Evolutionary conservation across 1,284 basidiomycete genomes (phyloP).

Genomic region (Ceratobasidium sp.): DNA sequence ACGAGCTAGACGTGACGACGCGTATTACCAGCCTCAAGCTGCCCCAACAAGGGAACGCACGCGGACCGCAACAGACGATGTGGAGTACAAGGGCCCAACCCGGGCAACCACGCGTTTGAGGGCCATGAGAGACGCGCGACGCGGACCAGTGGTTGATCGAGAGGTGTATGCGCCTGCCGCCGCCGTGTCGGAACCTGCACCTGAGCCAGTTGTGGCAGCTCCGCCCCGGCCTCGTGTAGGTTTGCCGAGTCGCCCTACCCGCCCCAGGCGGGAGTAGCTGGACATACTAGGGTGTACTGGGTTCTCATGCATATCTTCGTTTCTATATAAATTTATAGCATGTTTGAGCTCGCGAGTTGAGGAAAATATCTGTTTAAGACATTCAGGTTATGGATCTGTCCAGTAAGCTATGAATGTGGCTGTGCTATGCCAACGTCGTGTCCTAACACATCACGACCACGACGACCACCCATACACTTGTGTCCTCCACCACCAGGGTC

Average conservation of each 20-base stretch:
- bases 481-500: not conserved
- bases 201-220: constrained; percentile 2
- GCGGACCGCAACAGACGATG: not conserved
- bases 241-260: constrained; percentile 9
- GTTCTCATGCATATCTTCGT: constrained; percentile 28
- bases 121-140: constrained; percentile 28
- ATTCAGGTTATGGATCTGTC: constrained; percentile 17
- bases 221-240: constrained; percentile 29
- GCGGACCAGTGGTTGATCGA: constrained; percentile 2
- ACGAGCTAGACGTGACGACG: constrained; percentile 31
- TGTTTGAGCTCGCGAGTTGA: not conserved
- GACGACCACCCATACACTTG: not conserved
- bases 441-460: constrained; percentile 33
- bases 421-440: constrained; percentile 27
- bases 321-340: not conserved
- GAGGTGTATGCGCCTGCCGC: not conserved
- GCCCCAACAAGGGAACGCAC: not conserved
- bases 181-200: not conserved
- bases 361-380: constrained; percentile 42
- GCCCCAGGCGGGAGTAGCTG: constrained; percentile 40
- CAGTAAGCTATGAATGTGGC: constrained; percentile 45
- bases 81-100: constrained; percentile 10
- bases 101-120: constrained; percentile 35
- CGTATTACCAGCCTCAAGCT: constrained; percentile 2
- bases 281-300: constrained; percentile 39